These are phyloP conservation scores for Russula virescens DNA, from an alignment of 768 basidiomycete species.

Conservation along the genomic window DNA sequence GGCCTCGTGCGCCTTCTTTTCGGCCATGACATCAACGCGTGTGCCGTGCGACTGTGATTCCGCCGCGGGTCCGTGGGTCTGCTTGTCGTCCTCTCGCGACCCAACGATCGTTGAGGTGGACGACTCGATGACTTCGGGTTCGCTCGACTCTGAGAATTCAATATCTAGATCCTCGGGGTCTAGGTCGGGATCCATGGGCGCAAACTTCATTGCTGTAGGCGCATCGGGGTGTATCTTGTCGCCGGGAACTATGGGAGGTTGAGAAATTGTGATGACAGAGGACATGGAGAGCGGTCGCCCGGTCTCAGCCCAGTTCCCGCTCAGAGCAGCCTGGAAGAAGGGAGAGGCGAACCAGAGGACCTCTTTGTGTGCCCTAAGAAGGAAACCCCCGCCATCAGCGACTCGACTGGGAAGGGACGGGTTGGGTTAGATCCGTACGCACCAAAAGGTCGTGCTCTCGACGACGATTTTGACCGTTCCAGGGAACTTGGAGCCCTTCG, in stretches of 20 bases:
- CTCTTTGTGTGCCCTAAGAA: conserved; percentile 80
- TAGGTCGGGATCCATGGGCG: conserved; percentile 48
- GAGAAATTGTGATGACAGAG: conserved; percentile 79
- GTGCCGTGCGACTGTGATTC: neutral
- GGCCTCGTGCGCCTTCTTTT: conserved; percentile 21
- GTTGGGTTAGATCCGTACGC: conserved; percentile 29
- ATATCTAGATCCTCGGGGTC: conserved; percentile 41
- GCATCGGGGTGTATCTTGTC: conserved; percentile 37
- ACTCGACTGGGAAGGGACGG: neutral
- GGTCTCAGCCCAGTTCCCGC: conserved; percentile 90
- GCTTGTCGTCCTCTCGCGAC: neutral
- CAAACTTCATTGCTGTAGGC: conserved; percentile 54
- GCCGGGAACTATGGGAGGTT: conserved; percentile 57
- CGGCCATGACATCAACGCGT: conserved; percentile 35
- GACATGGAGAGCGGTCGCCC: conserved; percentile 74
- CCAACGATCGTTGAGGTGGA: conserved; percentile 2
- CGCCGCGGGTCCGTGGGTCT: neutral
- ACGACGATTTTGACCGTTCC: conserved; percentile 91
- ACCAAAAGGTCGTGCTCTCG: conserved; percentile 89
- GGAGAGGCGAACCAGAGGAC: conserved; percentile 90
- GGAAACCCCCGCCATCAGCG: neutral
- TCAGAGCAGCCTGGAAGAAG: conserved; percentile 87
- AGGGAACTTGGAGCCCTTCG: conserved; percentile 57
- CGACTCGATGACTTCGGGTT: conserved; percentile 27
- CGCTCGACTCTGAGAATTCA: conserved; percentile 31